These are phyloP conservation scores for Diaporthe nobilis DNA, from an alignment of 2,329 filamentous ascomycete genomes.

Conservation along the genomic window DNA sequence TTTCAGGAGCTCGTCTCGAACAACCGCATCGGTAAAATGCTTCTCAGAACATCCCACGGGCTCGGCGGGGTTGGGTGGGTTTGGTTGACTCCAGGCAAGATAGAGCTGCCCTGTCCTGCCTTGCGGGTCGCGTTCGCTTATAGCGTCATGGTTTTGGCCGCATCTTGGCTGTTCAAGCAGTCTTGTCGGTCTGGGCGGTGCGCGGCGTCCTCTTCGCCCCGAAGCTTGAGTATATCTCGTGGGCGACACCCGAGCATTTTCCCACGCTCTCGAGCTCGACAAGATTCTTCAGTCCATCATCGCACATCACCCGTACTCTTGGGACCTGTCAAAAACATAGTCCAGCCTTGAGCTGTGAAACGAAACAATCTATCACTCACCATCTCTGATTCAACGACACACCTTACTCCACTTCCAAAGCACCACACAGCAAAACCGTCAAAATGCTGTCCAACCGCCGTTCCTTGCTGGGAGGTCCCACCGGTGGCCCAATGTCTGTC, in stretches of 20 bases:
- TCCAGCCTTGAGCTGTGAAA: constrained; percentile 13
- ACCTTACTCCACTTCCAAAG: background rate
- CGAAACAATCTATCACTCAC: constrained; percentile 1
- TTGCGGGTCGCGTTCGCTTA: constrained; percentile 9
- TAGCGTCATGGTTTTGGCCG: constrained; percentile 31
- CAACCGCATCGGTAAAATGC: constrained; percentile 16
- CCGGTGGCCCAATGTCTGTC: constrained; percentile 18
- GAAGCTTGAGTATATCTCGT: constrained; percentile 35
- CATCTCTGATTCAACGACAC: constrained; percentile 13
- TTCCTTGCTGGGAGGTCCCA: constrained; percentile 28
- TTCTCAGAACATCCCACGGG: background rate
- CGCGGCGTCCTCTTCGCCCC: constrained; percentile 23
- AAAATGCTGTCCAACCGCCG: constrained; percentile 38
- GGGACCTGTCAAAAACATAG: constrained; percentile 14
- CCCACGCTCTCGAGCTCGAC: constrained; percentile 1
- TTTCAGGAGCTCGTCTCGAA: constrained; percentile 36
- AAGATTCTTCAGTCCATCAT: constrained; percentile 9
- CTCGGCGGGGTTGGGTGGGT: background rate
- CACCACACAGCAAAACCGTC: background rate
- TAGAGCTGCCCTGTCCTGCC: background rate
- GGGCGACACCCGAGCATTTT: constrained; percentile 7
- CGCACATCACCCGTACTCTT: constrained; percentile 23
- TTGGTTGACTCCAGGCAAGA: background rate
- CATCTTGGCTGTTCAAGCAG: constrained; percentile 39
- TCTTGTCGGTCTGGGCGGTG: constrained; percentile 31